Conservation (phyloP, 345 rosid species). For the Eucalyptus cloeziana region DNA sequence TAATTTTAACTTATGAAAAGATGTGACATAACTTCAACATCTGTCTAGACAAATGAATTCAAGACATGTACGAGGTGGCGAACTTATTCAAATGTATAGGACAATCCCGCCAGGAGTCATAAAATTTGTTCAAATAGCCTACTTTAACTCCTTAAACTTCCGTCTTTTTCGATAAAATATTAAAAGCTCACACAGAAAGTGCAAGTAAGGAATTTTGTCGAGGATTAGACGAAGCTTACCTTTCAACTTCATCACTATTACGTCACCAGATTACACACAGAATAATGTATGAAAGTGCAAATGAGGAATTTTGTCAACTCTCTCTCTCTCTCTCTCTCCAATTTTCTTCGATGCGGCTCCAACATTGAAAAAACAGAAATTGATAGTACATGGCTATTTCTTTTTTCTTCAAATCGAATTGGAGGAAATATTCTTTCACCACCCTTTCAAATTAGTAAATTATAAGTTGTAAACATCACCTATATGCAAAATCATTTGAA, state of each 20-base stretch:
- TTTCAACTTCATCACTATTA: neutral
- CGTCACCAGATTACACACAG: neutral
- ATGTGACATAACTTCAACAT: neutral
- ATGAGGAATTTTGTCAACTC: neutral
- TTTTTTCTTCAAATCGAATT: neutral
- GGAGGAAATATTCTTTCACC: neutral
- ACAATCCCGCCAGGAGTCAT: neutral
- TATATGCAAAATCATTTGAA: neutral
- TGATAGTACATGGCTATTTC: too few species aligned
- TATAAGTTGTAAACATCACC: neutral
- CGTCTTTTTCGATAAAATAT: too few species aligned
- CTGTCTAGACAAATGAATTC: neutral
- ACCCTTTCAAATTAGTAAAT: neutral
- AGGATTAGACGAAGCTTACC: neutral
- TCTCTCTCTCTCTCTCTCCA: neutral
- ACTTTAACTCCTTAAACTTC: neutral
- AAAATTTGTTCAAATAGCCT: neutral
- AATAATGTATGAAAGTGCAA: neutral
- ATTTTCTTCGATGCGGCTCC: neutral
- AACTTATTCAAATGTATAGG: neutral
- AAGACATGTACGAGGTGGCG: neutral
- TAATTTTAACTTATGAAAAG: neutral
- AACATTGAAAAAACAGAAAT: too few species aligned
- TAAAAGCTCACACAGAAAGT: neutral
- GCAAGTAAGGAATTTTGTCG: neutral